Evolutionary conservation across 768 basidiomycete species (phyloP), one percentile per base, ranked within the genome.

Genomic region (Suillus weaverae): DNA sequence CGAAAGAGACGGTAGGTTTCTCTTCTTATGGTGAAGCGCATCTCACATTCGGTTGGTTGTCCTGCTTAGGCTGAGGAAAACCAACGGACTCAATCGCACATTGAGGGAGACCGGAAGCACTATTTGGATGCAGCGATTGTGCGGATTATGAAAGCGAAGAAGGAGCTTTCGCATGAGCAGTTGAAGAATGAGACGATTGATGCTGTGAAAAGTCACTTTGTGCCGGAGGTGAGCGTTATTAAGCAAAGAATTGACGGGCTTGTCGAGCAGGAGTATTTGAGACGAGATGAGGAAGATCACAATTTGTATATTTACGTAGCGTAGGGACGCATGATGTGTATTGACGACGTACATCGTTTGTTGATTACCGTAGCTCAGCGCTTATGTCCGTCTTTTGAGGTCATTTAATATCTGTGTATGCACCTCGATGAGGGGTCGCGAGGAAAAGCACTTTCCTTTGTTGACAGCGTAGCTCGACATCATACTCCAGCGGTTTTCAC

Each of bases 101-200:
- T 99, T 44, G 92, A 96, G 68, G 87, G 89, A 41, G 95, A 98
- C 76, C 86, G 97, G 65, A 89, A 89, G 66, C 85, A 89, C 70
- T 88, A 89, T 64, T 82, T 99, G 16, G 95, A 99, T 69, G 95
- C 97, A 0, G 96, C 96, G 26, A 96, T 99, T 70, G 97, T 99
- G 39, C 89, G 97, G 7, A 88, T 97, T 71, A 96, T 99, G 95
- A 99, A 99, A 75, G 89, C 87, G 3, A 86, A 87, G 70, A 99
- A 97, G 79, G 90, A 91, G 77, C 81, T 97, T 77, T 81, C 80
- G 32, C 88, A 94, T 70, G 87, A 91, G 69, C 83, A 90, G 68
- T 83, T 99, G 70, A 90, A 93, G 77, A 85, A 87, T 59, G 88
- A 89, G 67, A 92, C 93, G 11, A 88, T 97, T 64, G 89, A 92